phyloP scores from a whole-genome alignment of 2,329 filamentous ascomycete genomes.

The Epichloe sylvatica region DNA sequence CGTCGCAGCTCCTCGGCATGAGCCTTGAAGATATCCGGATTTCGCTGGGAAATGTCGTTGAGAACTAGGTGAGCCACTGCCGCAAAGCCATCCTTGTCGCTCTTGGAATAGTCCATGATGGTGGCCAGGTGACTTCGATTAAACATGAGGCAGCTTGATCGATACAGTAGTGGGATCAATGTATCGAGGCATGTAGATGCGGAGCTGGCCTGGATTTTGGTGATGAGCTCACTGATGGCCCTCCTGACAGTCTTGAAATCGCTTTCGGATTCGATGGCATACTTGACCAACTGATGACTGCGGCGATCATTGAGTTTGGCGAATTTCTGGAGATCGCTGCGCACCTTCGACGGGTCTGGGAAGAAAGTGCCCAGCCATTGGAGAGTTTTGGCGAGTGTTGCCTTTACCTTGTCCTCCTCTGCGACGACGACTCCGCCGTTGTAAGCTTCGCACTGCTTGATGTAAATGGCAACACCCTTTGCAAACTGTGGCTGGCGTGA shows the following conservation, averaged over 20 bases:
- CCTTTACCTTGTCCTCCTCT: slow-evolving; percentile 55
- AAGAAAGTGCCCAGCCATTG: slow-evolving; percentile 60
- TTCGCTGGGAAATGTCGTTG: slow-evolving; percentile 79
- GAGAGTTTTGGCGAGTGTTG: slow-evolving; percentile 57
- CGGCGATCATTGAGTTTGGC: slow-evolving; percentile 83
- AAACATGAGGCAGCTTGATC: slow-evolving; percentile 72
- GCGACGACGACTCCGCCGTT: slow-evolving; percentile 73
- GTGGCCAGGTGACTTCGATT: slow-evolving; percentile 87
- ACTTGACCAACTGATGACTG: slow-evolving; percentile 77
- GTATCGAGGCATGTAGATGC: slow-evolving; percentile 60
- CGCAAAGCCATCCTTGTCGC: slow-evolving; percentile 65
- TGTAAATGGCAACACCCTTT: slow-evolving; percentile 58
- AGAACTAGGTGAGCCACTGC: slow-evolving; percentile 74
- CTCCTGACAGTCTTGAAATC: slow-evolving; percentile 87
- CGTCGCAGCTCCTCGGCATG: slow-evolving; percentile 87
- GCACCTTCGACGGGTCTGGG: slow-evolving; percentile 59
- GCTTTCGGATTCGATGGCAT: slow-evolving; percentile 68
- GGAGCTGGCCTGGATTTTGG: slow-evolving; percentile 58
- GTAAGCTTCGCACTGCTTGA: slow-evolving; percentile 75
- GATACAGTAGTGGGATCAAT: slow-evolving; percentile 68
- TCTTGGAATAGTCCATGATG: slow-evolving; percentile 77
- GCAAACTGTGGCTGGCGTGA: slow-evolving; percentile 62
- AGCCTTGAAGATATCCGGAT: slow-evolving; percentile 81
- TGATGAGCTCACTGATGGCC: slow-evolving; percentile 78
- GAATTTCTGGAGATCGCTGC: slow-evolving; percentile 74